Evolutionary conservation across 2,329 filamentous ascomycete species (phyloP).

Genomic region (Paramyrothecium sp.): DNA sequence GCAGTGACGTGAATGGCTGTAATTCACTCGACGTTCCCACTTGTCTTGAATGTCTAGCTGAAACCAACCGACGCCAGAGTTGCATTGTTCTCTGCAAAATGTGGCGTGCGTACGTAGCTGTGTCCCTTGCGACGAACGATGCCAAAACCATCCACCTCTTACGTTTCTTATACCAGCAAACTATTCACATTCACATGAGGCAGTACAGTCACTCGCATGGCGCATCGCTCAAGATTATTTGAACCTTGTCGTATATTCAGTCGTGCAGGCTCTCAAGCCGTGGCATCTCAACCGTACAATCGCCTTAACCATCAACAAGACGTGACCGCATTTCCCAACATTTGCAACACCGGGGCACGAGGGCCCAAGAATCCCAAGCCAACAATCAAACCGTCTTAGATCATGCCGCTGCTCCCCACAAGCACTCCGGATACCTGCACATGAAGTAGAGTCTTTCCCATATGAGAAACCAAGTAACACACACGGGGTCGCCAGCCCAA

Average conservation of each 20-base stretch:
- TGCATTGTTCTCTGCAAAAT: too few species aligned
- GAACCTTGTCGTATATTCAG: constrained; percentile 37
- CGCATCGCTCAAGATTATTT: constrained; percentile 7
- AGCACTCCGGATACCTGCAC: constrained; percentile 28
- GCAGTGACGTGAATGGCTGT: too few species aligned
- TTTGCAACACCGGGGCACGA: constrained; percentile 34
- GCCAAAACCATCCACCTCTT: too few species aligned
- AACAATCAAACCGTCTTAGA: constrained; percentile 29
- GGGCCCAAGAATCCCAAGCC: constrained; percentile 26
- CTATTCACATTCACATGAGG: too few species aligned
- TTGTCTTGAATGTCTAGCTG: too few species aligned
- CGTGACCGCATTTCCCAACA: constrained; percentile 26
- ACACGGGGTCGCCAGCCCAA: constrained; percentile 4
- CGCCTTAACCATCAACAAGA: constrained; percentile 29
- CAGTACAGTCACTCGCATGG: neutral
- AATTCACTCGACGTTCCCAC: too few species aligned
- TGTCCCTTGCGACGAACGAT: too few species aligned
- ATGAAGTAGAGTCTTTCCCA: constrained; percentile 12
- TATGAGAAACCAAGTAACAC: constrained; percentile 25
- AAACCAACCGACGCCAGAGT: too few species aligned
- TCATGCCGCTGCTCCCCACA: constrained; percentile 28
- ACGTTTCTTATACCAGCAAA: too few species aligned
- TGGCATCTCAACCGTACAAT: constrained; percentile 28
- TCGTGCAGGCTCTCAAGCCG: constrained; percentile 28
- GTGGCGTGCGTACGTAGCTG: too few species aligned